Conservation (phyloP, 768 basidiomycete species). For the Mycena vitilis region DNA sequence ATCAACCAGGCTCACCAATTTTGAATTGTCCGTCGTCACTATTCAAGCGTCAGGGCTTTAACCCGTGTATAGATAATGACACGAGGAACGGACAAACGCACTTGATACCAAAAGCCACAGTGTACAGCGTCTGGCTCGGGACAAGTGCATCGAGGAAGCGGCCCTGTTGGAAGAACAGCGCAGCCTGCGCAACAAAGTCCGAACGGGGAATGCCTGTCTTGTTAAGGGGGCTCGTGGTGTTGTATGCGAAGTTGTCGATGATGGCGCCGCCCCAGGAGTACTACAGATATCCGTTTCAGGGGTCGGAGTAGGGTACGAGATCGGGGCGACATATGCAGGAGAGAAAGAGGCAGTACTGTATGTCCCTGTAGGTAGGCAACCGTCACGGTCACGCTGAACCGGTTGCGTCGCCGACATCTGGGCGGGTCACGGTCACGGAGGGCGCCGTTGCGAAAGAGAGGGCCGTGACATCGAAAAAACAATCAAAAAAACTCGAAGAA, state of each 20-base stretch:
- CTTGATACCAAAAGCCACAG: conserved; percentile 49
- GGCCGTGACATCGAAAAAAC: too few relatives aligned
- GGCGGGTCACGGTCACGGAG: too few relatives aligned
- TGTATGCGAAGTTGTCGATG: conserved; percentile 48
- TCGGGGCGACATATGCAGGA: too few relatives aligned
- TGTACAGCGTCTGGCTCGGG: conserved; percentile 44
- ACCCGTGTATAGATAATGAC: background rate
- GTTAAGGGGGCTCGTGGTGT: conserved; percentile 45
- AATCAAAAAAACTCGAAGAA: too few relatives aligned
- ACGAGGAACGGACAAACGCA: conserved; percentile 26
- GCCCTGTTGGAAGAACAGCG: conserved; percentile 45
- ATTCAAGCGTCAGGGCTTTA: too few relatives aligned
- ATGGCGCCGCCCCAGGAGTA: conserved; percentile 50
- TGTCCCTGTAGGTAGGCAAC: too few relatives aligned
- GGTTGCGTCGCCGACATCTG: too few relatives aligned
- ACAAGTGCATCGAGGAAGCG: conserved; percentile 43
- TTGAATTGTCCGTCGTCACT: conserved; percentile 45
- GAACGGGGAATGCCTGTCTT: conserved; percentile 40
- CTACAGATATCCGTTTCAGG: too few relatives aligned
- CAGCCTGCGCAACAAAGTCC: conserved; percentile 45
- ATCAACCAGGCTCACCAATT: conserved; percentile 31
- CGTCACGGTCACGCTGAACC: too few relatives aligned
- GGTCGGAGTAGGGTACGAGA: too few relatives aligned
- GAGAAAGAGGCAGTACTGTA: too few relatives aligned
- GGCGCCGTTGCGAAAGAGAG: too few relatives aligned